Base-by-base conservation (phyloP, 352 stramenopile species). In the Phytophthora sojae region DNA sequence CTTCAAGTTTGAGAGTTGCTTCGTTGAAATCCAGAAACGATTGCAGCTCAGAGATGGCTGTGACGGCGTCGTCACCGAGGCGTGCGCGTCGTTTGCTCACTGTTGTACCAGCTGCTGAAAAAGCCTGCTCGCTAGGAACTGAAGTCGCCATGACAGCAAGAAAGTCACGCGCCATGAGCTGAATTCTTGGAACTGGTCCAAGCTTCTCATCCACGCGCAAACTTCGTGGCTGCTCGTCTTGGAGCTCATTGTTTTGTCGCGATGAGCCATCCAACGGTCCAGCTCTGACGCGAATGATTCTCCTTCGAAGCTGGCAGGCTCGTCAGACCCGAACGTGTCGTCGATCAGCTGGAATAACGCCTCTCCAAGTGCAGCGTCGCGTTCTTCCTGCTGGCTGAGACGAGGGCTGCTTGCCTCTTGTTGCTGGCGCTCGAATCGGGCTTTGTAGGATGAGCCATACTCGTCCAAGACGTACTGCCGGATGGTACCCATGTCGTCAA, bases 71-170 rank as follows among this genome's bases (percentile, higher is more conserved):
- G 23, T 74, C 60, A 9, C 67, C 60, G 52, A 63, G 49, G 29
- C 67, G 25, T 19, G 60, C 59, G 3, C 57, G 57, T 32, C 44
- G 29, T 50, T 25, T 44, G 21, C 60, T 69, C 6, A 74, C 30
- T 1, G 54, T 66, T 4, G 52, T n/a, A 1, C 67, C 55, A 23
- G 60, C 55, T 29, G 35, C 19, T 7, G 67, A 74, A 39, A 66
- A 74, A 0, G 60, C 67, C 47, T 65, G 30, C 15, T 74, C 42
- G 15, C 60, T 74, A 3, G 67, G 57, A 39, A 68, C 68, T 0
- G 62, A 71, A n/a, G 68, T 67, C 21, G 68, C 68, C 52, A 64
- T 66, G 14, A 75, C 62, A 0, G 21, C 68, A 12, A 73, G 58
- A 44, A 57, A 67, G 19, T 75, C 55, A 1, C 57, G 44, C 11